phyloP scores from a whole-genome alignment of 345 rosid species.

The Gossypium herbaceum region DNA sequence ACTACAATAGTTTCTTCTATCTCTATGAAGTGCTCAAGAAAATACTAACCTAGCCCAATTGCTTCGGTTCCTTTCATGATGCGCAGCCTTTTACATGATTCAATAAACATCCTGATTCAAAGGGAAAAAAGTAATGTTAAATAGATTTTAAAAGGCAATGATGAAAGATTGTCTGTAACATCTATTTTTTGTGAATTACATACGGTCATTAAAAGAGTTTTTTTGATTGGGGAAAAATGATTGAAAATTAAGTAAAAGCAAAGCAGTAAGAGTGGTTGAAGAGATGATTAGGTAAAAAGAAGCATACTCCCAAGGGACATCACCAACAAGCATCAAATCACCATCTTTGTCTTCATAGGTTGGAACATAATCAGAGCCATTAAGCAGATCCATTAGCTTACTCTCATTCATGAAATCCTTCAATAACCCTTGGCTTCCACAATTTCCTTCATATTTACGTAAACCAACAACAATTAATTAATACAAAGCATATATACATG shows the following conservation, averaged over 20 bases:
- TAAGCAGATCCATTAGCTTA: constrained; percentile 64
- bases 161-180: too few species aligned
- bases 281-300: background rate
- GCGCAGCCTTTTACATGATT: constrained; percentile 83
- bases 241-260: background rate
- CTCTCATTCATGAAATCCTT: constrained; percentile 75
- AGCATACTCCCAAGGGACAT: constrained; percentile 92
- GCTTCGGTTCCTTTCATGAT: constrained; percentile 88
- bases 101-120: constrained; percentile 70
- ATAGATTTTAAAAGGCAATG: too few species aligned
- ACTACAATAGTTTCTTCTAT: too few species aligned
- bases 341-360: constrained; percentile 95
- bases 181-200: too few species aligned
- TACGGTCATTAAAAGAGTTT: too few species aligned
- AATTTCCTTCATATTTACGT: constrained; percentile 27
- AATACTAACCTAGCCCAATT: constrained; percentile 9
- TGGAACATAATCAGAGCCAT: constrained; percentile 72
- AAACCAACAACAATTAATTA: background rate
- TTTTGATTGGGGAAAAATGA: too few species aligned
- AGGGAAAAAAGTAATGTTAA: background rate
- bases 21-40: background rate
- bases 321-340: constrained; percentile 97
- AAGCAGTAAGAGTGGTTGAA: background rate
- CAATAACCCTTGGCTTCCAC: constrained; percentile 74
- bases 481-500: background rate